Evolutionary conservation across 2,329 filamentous ascomycete genomes (phyloP).

Genomic region (Aspergillus novoparasiticus): DNA sequence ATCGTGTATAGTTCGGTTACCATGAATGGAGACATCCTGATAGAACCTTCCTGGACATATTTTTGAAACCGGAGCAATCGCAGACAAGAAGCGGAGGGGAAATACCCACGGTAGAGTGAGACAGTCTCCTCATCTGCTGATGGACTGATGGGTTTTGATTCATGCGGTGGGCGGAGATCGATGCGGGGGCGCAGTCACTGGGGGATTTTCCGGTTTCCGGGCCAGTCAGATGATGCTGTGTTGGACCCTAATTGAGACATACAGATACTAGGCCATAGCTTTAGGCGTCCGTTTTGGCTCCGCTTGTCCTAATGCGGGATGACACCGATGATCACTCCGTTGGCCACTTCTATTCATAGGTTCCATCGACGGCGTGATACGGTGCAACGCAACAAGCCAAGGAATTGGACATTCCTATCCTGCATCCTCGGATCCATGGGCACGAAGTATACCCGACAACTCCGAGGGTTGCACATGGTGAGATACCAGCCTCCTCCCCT

Average conservation of each 20-base stretch:
- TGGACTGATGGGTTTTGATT: neutral
- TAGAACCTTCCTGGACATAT: neutral
- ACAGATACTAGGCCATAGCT: constrained; percentile 1
- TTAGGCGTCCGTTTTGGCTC: neutral
- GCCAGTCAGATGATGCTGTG: constrained; percentile 1
- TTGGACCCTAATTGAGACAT: constrained; percentile 4
- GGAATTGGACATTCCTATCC: neutral
- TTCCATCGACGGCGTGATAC: neutral
- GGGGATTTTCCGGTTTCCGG: neutral
- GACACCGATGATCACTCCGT: neutral
- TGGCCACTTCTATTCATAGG: neutral
- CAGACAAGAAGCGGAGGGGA: neutral
- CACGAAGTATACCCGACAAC: neutral
- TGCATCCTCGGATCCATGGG: neutral
- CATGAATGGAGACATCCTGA: neutral
- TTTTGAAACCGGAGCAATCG: constrained; percentile 5
- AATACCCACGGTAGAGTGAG: neutral
- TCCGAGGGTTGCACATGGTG: neutral
- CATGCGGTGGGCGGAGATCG: neutral
- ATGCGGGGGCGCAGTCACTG: neutral
- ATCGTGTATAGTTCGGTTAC: constrained; percentile 1
- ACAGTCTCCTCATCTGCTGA: constrained; percentile 5
- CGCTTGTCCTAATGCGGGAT: neutral
- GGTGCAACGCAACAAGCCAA: neutral
- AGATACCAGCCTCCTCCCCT: neutral